Base-by-base conservation (phyloP, 2,329 filamentous ascomycete species). In the Ascochyta lentis region DNA sequence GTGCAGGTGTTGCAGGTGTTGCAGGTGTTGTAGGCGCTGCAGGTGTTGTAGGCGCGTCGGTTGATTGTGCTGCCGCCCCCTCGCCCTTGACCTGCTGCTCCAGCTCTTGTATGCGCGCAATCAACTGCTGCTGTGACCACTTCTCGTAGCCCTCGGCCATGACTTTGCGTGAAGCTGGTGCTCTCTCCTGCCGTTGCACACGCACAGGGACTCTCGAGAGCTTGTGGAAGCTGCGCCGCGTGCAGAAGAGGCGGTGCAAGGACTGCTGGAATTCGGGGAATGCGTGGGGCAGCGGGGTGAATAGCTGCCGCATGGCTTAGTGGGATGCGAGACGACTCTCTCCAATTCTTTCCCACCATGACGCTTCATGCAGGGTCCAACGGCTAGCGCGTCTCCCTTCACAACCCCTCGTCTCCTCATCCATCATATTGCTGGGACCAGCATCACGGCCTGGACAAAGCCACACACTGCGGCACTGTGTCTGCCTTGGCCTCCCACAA, bases 51-150 rank as follows among this genome's bases (percentile, higher is more conserved):
- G 59, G 39, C 29, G 55, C 54, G 34, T 13, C 47, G 6, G 56
- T 35, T 19, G 41, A 22, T 2, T 58, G 47, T 12, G 58, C 33
- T 31, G 58, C 13, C 22, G 39, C 27, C 7, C 33, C 38, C 6
- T 42, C 43, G 10, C 26, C 15, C 31, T 46, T 52, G 10, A 66
- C 37, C 33, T 67, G 58, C 41, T 59, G 59, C 53, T 75, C 72
- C 42, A 75, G 27, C 41, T 75, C 69, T 49, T 69, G 60, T 48
- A 75, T 73, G 13, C 66, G 61, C 33, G 67, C 68, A 60, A 75
- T 69, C 56, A 75, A 56, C 51, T 74, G 70, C 53, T 72, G 56
- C 43, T 71, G 71, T 42, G 68, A 62, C 71, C 72, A 75, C 47
- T 65, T 53, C 44, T 66, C 67, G 57, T 75, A 75, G n/a, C 40